phyloP scores from a whole-genome alignment of 2,329 filamentous ascomycete genomes.

The Colletotrichum echinochloae region DNA sequence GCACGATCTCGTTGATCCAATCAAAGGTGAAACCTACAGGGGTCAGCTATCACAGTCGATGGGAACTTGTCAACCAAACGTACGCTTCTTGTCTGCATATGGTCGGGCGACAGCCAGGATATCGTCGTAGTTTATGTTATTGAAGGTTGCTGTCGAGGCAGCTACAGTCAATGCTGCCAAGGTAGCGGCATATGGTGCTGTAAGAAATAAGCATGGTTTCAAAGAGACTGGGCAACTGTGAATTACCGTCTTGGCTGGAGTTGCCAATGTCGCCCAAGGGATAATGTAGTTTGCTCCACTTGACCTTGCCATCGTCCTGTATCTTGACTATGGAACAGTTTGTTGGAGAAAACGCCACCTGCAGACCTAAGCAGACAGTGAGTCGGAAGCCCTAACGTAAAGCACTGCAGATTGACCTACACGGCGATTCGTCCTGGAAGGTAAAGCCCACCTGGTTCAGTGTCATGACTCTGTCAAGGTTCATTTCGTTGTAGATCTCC shows the following conservation, averaged over 20 bases:
- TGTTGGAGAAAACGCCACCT: slow-evolving; percentile 72
- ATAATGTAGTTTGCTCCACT: slow-evolving; percentile 69
- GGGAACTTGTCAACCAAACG: slow-evolving; percentile 26
- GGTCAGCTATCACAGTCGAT: neutral
- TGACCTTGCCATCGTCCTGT: slow-evolving; percentile 68
- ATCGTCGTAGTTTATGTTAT: slow-evolving; percentile 72
- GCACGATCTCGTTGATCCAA: slow-evolving; percentile 75
- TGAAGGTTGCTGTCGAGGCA: slow-evolving; percentile 58
- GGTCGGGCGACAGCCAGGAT: slow-evolving; percentile 76
- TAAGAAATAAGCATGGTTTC: slow-evolving; percentile 32
- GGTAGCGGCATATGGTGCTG: slow-evolving; percentile 67
- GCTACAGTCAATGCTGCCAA: slow-evolving; percentile 71
- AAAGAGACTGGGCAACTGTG: slow-evolving; percentile 32
- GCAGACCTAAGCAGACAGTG: slow-evolving; percentile 58
- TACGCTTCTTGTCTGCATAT: slow-evolving; percentile 53
- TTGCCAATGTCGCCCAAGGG: slow-evolving; percentile 61
- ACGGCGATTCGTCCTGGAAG: slow-evolving; percentile 74
- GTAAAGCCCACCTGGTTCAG: slow-evolving; percentile 83
- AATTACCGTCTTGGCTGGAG: slow-evolving; percentile 61
- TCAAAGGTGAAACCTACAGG: slow-evolving; percentile 67
- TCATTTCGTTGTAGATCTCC: slow-evolving; percentile 72
- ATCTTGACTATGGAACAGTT: slow-evolving; percentile 69
- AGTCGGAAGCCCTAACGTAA: neutral
- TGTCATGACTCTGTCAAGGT: slow-evolving; percentile 74
- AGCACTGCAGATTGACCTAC: slow-evolving; percentile 55